Percentiles rank a stretch among this genome's conserved stretches.
These are phyloP conservation scores for Penicillium olsonii DNA, from an alignment of 2,329 filamentous ascomycete species.

Conservation along the genomic window DNA sequence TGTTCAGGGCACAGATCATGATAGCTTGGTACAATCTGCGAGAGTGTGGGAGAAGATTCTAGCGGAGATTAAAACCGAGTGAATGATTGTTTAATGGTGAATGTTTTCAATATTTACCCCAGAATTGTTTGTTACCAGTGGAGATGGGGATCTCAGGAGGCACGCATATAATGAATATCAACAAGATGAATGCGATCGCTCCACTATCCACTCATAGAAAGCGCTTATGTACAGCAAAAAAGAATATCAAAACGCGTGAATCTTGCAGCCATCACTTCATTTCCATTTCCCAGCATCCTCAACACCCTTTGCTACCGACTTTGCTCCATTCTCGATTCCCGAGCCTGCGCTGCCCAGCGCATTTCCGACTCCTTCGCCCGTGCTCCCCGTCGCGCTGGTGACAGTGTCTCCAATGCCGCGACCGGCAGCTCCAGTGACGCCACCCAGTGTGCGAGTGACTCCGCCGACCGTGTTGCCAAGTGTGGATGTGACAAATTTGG, in stretches of 20 bases:
- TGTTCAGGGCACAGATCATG: conserved; percentile 43
- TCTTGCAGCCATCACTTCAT: conserved; percentile 4
- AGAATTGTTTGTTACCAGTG: not conserved
- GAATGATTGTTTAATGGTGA: not conserved
- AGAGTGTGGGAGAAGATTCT: conserved; percentile 22
- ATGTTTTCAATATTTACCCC: not conserved
- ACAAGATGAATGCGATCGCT: too few species aligned
- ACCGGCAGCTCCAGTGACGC: conserved; percentile 58
- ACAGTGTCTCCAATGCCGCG: conserved; percentile 60
- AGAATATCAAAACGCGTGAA: not conserved
- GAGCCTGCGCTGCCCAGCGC: conserved; percentile 55
- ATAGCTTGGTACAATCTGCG: conserved; percentile 27
- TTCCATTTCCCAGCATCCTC: conserved; percentile 61
- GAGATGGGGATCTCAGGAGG: too few species aligned
- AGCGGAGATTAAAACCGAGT: not conserved
- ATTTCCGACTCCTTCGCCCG: conserved; percentile 58
- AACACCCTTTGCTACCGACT: conserved; percentile 54
- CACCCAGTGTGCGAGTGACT: conserved; percentile 54
- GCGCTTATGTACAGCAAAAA: too few species aligned
- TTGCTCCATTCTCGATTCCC: conserved; percentile 55
- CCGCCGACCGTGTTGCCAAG: conserved; percentile 59
- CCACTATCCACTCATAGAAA: too few species aligned
- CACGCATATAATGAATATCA: not conserved
- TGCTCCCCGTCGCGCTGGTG: conserved; percentile 55
- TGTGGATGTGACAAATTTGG: conserved; percentile 58